These are phyloP conservation scores for Picochlorum sp. DNA, from an alignment of 139 green algal genomes.

Conservation along the genomic window DNA sequence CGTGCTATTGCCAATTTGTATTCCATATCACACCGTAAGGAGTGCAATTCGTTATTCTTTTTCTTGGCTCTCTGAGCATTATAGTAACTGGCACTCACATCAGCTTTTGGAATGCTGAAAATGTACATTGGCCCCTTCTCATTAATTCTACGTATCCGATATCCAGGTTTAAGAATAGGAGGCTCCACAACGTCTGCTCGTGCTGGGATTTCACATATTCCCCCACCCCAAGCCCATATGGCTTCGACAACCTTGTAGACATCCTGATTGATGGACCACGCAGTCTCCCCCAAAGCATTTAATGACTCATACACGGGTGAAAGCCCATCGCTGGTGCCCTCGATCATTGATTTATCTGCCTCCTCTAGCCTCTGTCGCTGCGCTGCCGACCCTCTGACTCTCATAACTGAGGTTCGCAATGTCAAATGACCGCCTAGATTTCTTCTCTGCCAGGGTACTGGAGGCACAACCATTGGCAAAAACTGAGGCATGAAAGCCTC, in stretches of 20 bases:
- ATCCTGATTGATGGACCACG: conserved; percentile 57
- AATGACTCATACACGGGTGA: conserved; percentile 64
- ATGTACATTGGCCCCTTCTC: conserved; percentile 3
- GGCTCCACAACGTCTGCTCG: conserved; percentile 6
- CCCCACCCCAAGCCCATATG: conserved; percentile 23
- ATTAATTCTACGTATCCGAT: conserved; percentile 1
- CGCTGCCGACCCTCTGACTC: conserved; percentile 24
- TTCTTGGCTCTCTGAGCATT: conserved; percentile 22
- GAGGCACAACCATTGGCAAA: conserved; percentile 69
- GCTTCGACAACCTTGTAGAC: conserved; percentile 43
- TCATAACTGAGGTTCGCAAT: conserved; percentile 39
- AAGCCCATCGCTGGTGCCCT: conserved; percentile 11
- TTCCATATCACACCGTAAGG: conserved; percentile 47
- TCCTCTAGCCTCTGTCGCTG: conserved; percentile 29
- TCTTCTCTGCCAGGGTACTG: conserved; percentile 51
- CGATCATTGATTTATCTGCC: conserved; percentile 21
- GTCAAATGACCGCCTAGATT: conserved; percentile 57
- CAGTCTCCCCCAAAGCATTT: conserved; percentile 59
- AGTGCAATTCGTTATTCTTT: conserved; percentile 50
- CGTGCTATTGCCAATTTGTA: conserved; percentile 41
- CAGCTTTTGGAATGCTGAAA: neutral
- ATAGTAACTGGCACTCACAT: conserved; percentile 8
- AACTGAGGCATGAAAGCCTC: conserved; percentile 35
- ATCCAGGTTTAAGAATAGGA: conserved; percentile 7
- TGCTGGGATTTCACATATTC: conserved; percentile 22